Base-by-base conservation (phyloP, 2,329 filamentous ascomycete species). In the Hymenoscyphus fructigenus region DNA sequence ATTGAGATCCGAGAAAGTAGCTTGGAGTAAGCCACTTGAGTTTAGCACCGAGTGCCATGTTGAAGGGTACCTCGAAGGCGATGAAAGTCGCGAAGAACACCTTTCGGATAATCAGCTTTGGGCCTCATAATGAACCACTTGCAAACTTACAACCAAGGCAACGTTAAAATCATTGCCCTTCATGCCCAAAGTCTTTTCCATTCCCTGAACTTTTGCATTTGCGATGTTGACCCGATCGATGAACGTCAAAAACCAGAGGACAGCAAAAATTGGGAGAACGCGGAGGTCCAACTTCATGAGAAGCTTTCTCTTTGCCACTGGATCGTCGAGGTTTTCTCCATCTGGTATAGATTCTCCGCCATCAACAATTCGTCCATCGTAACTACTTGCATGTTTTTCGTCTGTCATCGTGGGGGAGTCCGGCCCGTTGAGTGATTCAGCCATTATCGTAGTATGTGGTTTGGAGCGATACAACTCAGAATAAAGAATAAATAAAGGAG, bases 161-260 rank as follows among this genome's bases (percentile, higher is more conserved):
- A 60, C 59, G 20, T 60, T 60, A 23, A 47, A 60, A 47, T 60
- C 38, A 20, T 60, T 60, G 5, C 59, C 59, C 12, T 23, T 34
- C 59, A 60, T 60, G 17, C 47, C 17, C 7, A 84, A 83, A 64
- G 87, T 82, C 67, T 84, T 86, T 57, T 84, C 91, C 76, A 82
- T 93, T 55, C 90, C 90, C 12, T 84, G 84, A 63, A 87, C 82
- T 67, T 85, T 86, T 57, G 85, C 91, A 76, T 82, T 94, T 56
- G 90, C 90, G 65, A 93, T 92, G 72, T 93, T 93, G 36, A 91
- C 92, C 15, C 88, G 82, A 73, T 88, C 86, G 53, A 92, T 81
- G 75, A 91, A 92, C 65, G 87, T 88, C 64, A 91, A 82, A 2
- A 92, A 81, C 70, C 92, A 92, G 38, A 92, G 80, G 55, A 91